A percentile compares a stretch with the other conserved stretches of the same genome.
These are phyloP conservation scores for Podospora tetraspora DNA, from an alignment of 495 filamentous ascomycete genomes.

Conservation along the genomic window DNA sequence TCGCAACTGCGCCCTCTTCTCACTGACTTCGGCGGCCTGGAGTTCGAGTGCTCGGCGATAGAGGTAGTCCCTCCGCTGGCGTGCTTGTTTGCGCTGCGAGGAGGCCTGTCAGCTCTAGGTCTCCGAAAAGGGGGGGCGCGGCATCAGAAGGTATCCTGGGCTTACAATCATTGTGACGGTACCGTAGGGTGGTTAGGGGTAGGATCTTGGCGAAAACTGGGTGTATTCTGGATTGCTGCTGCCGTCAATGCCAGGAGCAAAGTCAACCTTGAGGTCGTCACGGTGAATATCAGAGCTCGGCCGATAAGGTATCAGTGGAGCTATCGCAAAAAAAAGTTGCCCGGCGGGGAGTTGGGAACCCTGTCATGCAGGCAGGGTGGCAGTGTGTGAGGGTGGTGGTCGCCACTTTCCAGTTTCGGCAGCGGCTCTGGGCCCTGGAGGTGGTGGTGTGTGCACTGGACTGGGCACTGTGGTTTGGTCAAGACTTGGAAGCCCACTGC, in stretches of 20 bases:
- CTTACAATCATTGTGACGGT: conserved; percentile 33
- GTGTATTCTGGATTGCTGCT: not conserved
- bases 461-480: not conserved
- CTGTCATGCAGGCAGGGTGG: conserved; percentile 7
- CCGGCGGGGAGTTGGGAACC: not conserved
- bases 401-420: conserved; percentile 24
- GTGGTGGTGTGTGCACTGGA: not conserved
- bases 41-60: conserved; percentile 67
- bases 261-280: not conserved
- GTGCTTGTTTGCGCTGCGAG: conserved; percentile 61
- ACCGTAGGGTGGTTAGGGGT: not conserved
- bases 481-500: not conserved
- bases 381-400: not conserved
- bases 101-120: conserved; percentile 19
- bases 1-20: conserved; percentile 83
- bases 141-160: not conserved
- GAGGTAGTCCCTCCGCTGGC: conserved; percentile 89
- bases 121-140: not conserved
- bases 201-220: not conserved
- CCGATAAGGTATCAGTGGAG: not conserved
- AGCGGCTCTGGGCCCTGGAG: not conserved
- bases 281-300: conserved; percentile 6
- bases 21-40: conserved; percentile 84
- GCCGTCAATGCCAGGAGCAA: not conserved
- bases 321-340: conserved; percentile 15